Percentiles rank a stretch among this genome's conserved stretches.
phyloP scores from a whole-genome alignment of 768 basidiomycete genomes.

The Cystobasidium ongulense region DNA sequence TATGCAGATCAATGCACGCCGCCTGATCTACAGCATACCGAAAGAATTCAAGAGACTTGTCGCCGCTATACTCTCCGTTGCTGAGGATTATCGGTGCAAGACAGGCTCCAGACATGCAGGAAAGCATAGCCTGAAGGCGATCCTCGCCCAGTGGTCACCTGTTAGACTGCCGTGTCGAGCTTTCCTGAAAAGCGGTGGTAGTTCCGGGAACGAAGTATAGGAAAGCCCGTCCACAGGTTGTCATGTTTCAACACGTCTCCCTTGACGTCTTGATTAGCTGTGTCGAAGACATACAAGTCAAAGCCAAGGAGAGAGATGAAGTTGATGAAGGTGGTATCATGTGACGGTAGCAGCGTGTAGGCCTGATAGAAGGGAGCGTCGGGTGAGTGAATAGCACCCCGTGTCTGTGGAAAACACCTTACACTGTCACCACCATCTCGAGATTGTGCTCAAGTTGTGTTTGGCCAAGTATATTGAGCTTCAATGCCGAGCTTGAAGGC shows the following conservation, averaged over 20 bases:
- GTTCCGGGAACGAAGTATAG: background rate
- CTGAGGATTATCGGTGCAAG: conserved; percentile 7
- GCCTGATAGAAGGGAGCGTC: background rate
- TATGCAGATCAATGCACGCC: background rate
- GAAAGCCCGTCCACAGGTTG: conserved; percentile 2
- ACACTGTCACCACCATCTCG: background rate
- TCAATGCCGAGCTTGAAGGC: background rate
- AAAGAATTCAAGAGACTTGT: background rate
- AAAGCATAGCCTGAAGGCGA: background rate
- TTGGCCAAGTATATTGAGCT: background rate
- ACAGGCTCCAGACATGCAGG: background rate
- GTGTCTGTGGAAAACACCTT: background rate
- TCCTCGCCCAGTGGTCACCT: background rate
- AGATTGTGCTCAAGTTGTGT: background rate
- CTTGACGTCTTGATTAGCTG: background rate
- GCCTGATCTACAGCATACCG: background rate
- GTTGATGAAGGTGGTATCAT: conserved; percentile 21
- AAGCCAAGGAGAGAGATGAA: background rate
- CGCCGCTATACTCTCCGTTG: background rate
- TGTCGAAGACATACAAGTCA: background rate
- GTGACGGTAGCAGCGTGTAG: background rate
- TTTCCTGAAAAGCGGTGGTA: conserved; percentile 7
- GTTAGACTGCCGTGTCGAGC: background rate
- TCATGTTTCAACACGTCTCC: background rate
- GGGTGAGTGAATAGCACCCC: conserved; percentile 1